Evolutionary conservation across 257 asterid species (phyloP), one percentile per base, ranked within the genome.

Genomic region (Oldenlandia corymbosa): DNA sequence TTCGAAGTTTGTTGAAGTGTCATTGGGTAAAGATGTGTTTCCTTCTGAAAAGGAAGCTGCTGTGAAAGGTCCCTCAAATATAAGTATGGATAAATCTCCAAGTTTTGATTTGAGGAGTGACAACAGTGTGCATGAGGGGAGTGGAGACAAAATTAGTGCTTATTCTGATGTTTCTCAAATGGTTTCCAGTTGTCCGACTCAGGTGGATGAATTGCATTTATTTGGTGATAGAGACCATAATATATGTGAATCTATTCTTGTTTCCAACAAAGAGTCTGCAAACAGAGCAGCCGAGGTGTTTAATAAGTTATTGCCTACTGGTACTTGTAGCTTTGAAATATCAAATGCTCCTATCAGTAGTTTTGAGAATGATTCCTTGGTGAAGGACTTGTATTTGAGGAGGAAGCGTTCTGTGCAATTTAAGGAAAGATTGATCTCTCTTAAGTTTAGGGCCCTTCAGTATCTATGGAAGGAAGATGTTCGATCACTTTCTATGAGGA

Each of bases 391-490:
- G 65, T 76, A 81, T 77, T 59, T 65, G 6, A 75, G 23, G 77
- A 83, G 82, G 74, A 78, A 78, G 74, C 57, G 71, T 63, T 76
- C 72, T 36, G 73, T 78, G 68, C 78, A 55, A 65, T 84, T 87
- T 37, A 85, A 84, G 78, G 95, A 90, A 79, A 88, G 83, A 81
- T 74, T 82, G 57, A 58, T 86, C 34, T 68, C 87, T 50, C 79
- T 94, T 31, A 94, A 83, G 79, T 90, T 74, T 68, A 83, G 81
- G 82, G 77, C 80, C 58, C 82, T 80, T 71, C 94, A 70, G 75
- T 96, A 87, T 80, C 78, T 87, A 73, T 90, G 97, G 95, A 87
- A 80, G 85, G 83, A 83, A 71, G 96, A 88, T 51, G 37, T 69
- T 14, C 87, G 81, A 17, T 68, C 76, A 58, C 77, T 81, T 77